A percentile compares a stretch with the other conserved stretches of the same genome.
phyloP scores from a whole-genome alignment of 768 basidiomycete species.

The Kondoa malvinella region DNA sequence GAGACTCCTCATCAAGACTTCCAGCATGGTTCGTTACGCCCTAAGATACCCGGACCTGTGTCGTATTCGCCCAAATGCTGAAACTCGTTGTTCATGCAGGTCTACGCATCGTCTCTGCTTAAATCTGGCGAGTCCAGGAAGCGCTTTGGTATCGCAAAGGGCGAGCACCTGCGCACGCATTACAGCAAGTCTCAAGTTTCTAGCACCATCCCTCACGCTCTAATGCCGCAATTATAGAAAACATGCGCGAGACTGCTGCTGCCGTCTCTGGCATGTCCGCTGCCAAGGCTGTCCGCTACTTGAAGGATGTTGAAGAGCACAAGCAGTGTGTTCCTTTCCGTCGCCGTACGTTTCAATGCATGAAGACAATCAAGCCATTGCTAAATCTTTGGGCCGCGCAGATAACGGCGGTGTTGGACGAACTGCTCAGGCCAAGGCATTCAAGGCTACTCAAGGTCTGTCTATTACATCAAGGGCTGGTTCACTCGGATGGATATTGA shows the following conservation, averaged over 20 bases:
- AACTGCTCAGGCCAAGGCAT: conserved; percentile 28
- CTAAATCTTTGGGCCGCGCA: conserved; percentile 27
- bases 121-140: too few relatives aligned
- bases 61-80: too few relatives aligned
- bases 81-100: too few relatives aligned
- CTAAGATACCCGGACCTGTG: too few relatives aligned
- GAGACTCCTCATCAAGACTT: too few relatives aligned
- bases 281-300: conserved; percentile 86
- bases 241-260: conserved; percentile 61
- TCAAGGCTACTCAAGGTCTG: conserved; percentile 87
- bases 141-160: too few relatives aligned
- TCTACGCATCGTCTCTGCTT: too few relatives aligned
- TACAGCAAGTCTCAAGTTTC: neutral
- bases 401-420: conserved; percentile 23
- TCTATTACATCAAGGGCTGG: conserved; percentile 19
- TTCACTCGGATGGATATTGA: neutral
- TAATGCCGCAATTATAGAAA: neutral
- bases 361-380: conserved; percentile 72
- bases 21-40: too few relatives aligned
- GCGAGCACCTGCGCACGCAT: neutral
- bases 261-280: conserved; percentile 80
- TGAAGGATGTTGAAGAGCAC: conserved; percentile 85
- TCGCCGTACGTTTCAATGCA: conserved; percentile 32
- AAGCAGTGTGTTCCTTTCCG: conserved; percentile 94
- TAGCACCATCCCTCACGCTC: too few relatives aligned